Base-by-base conservation (phyloP, 2,329 filamentous ascomycete genomes). In the Xenosphaeropsis pyriputrescens region DNA sequence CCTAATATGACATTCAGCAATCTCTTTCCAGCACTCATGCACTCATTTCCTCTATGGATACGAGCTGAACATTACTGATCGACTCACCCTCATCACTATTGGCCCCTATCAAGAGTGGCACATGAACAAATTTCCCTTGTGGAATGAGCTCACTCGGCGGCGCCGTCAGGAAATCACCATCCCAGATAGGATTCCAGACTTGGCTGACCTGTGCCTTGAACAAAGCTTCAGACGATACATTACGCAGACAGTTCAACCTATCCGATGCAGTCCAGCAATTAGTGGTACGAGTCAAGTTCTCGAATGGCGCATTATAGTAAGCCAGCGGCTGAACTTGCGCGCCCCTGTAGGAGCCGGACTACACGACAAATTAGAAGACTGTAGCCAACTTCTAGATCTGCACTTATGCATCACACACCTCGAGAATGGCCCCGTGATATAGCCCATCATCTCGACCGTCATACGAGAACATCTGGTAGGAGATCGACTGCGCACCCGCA, bases 381-480 rank as follows among this genome's bases (percentile, higher is more conserved):
- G n/a, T n/a, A n/a, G n/a, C n/a, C n/a, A n/a, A n/a, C n/a, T n/a
- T n/a, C n/a, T n/a, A n/a, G n/a, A n/a, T n/a, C n/a, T n/a, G n/a
- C n/a, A n/a, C n/a, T n/a, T n/a, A n/a, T n/a, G n/a, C n/a, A 0
- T 58, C 57, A 4, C 69, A 69, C 11, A 65, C 72, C 38, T 76
- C 62, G 38, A 68, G 55, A 33, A 72, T 75, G 2, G 64, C 71
- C 6, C 55, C 65, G 4, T 63, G 61, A 47, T 73, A 77, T 0
- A 77, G 54, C 0, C 59, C 55, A 39, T 75, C 69, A 39, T 75
- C 60, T 22, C 67, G 57, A 0, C 71, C 71, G 18, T 63, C 64
- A 42, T 72, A 70, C 4, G 68, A 66, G 29, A 68, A 61, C 16
- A 74, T 56, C 18, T 76, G 73, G 35, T 60, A 60, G 3, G 65